Evolutionary conservation across 2,329 filamentous ascomycete genomes (phyloP).

Genomic region (Nigrospora oryzae): DNA sequence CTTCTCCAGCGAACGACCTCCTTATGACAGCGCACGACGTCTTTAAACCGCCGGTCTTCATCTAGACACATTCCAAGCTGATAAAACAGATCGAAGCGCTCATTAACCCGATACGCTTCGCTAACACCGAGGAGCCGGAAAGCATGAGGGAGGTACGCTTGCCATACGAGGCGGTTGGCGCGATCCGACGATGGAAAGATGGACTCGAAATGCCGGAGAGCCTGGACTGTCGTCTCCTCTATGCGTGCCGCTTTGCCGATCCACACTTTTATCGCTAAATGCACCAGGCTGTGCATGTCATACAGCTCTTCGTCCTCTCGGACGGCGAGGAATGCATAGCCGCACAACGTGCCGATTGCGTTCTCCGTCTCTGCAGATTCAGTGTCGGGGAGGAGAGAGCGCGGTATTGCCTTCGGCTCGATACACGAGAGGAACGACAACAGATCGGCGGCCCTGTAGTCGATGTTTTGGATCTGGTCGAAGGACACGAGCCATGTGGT

Average conservation of each 20-base stretch:
- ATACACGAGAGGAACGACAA: constrained; percentile 30
- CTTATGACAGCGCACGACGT: constrained; percentile 6
- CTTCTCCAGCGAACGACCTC: neutral
- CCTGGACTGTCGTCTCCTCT: constrained; percentile 1
- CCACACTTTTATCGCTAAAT: constrained; percentile 22
- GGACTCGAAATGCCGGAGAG: neutral
- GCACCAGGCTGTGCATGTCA: constrained; percentile 28
- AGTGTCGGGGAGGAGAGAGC: constrained; percentile 17
- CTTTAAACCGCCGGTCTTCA: constrained; percentile 10
- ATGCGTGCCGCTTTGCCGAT: constrained; percentile 3
- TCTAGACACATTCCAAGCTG: constrained; percentile 12
- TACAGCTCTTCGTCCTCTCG: constrained; percentile 14
- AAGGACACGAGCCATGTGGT: constrained; percentile 31
- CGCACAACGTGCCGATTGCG: constrained; percentile 22
- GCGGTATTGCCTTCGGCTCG: constrained; percentile 28
- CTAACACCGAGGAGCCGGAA: constrained; percentile 11
- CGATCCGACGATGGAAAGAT: constrained; percentile 4
- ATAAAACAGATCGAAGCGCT: constrained; percentile 10
- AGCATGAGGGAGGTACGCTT: constrained; percentile 18
- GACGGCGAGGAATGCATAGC: constrained; percentile 21
- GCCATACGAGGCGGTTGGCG: constrained; percentile 10
- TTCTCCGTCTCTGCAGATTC: constrained; percentile 9
- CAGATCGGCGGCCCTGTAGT: constrained; percentile 16
- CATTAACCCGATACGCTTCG: constrained; percentile 5
- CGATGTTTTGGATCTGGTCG: constrained; percentile 19